These are phyloP conservation scores for Macrolepiota albuminosa DNA, from an alignment of 768 basidiomycete genomes.

Conservation along the genomic window DNA sequence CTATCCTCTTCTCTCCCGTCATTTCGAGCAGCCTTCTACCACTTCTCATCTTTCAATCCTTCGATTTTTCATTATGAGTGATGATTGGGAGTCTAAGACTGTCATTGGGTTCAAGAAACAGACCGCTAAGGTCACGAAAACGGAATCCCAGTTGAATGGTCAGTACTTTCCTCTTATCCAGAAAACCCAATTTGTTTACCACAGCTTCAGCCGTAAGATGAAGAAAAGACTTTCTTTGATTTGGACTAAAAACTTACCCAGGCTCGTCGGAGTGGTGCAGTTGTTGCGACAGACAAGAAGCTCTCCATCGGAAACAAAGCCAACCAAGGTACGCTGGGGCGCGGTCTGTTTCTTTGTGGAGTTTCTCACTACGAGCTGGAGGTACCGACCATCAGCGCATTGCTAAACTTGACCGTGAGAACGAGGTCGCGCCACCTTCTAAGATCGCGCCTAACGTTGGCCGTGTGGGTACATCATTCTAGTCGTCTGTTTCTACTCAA, in stretches of 20 bases:
- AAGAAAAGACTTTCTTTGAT: neutral
- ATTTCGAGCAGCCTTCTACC: slow-evolving; percentile 6
- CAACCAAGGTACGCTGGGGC: slow-evolving; percentile 49
- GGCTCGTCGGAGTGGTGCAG: slow-evolving; percentile 74
- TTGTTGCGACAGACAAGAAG: slow-evolving; percentile 84
- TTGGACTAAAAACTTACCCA: slow-evolving; percentile 22
- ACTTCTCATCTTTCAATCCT: slow-evolving; percentile 3
- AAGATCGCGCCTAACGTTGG: slow-evolving; percentile 73
- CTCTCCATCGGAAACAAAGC: slow-evolving; percentile 70
- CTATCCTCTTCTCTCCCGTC: neutral
- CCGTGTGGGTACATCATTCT: slow-evolving; percentile 41
- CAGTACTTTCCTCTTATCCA: slow-evolving; percentile 14
- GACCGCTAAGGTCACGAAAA: slow-evolving; percentile 59
- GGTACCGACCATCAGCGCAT: slow-evolving; percentile 92
- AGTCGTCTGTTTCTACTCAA: slow-evolving; percentile 1
- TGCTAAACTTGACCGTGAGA: slow-evolving; percentile 91
- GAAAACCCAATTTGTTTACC: neutral
- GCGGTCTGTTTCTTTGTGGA: neutral
- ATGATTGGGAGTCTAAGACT: slow-evolving; percentile 69
- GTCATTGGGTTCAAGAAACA: slow-evolving; percentile 70
- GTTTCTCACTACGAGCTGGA: slow-evolving; percentile 21
- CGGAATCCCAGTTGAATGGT: slow-evolving; percentile 55
- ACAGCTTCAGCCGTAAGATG: slow-evolving; percentile 47
- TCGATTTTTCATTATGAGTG: slow-evolving; percentile 30
- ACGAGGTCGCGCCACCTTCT: slow-evolving; percentile 89